phyloP scores from a whole-genome alignment of 352 stramenopile genomes.

The Phytophthora hibernalis region DNA sequence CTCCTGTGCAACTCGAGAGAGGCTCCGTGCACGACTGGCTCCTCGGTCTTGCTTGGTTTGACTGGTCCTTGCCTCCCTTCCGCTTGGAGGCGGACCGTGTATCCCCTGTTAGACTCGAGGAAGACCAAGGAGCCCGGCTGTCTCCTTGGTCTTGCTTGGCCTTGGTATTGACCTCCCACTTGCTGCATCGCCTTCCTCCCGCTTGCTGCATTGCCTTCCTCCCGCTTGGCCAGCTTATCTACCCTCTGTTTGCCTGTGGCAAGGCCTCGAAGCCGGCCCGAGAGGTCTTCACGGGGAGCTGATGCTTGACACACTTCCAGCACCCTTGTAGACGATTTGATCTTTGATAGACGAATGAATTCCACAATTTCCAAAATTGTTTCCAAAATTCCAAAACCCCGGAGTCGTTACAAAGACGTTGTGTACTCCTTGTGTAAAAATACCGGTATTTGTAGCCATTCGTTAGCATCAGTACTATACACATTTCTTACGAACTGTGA shows the following conservation, averaged over 20 bases:
- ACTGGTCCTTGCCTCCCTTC: background rate
- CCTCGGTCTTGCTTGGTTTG: background rate
- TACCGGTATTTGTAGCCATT: background rate
- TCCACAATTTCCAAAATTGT: background rate
- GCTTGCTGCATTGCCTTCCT: too few species aligned
- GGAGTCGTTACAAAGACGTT: background rate
- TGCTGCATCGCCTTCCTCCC: too few species aligned
- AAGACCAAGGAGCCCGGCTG: too few species aligned
- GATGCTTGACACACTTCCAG: too few species aligned
- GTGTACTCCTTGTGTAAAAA: background rate
- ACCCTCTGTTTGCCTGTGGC: too few species aligned
- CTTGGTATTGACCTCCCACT: too few species aligned
- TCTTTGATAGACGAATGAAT: background rate
- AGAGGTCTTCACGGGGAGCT: too few species aligned
- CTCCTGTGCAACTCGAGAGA: background rate
- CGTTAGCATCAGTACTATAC: background rate
- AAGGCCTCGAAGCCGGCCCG: too few species aligned
- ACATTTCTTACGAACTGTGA: too few species aligned
- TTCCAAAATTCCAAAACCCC: background rate
- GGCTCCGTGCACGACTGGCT: background rate
- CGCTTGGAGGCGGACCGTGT: background rate
- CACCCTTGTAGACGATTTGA: background rate
- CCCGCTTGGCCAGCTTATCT: too few species aligned
- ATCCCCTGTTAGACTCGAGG: too few species aligned
- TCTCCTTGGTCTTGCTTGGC: too few species aligned